Evolutionary conservation across 371 early-diverging fungal species (phyloP).

Genomic region (Syncephalis fuscata): DNA sequence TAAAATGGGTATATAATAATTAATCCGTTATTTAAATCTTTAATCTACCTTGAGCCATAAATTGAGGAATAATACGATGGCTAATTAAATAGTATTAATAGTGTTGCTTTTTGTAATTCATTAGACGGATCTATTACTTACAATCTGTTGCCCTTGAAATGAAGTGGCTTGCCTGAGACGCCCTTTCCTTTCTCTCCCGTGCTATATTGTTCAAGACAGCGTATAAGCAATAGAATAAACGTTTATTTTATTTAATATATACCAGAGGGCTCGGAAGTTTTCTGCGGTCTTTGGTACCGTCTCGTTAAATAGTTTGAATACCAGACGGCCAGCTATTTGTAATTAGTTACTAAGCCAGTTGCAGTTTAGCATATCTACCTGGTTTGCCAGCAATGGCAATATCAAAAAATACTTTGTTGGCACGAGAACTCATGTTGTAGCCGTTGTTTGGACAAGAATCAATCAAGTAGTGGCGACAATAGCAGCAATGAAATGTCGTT

Average conservation of each 20-base stretch:
- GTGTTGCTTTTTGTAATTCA: neutral
- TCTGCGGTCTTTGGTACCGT: conserved; percentile 85
- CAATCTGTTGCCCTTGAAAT: conserved; percentile 76
- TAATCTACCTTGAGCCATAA: conserved; percentile 99
- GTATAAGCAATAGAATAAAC: neutral
- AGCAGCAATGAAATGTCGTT: too few relatives aligned
- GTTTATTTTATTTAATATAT: neutral
- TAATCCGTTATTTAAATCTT: conserved; percentile 1
- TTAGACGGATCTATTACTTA: conserved; percentile 14
- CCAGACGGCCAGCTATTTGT: conserved; percentile 25
- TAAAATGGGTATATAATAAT: too few relatives aligned
- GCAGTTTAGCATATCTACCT: conserved; percentile 3
- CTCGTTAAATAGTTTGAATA: conserved; percentile 64
- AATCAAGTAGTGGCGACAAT: too few relatives aligned
- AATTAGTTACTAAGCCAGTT: too few relatives aligned
- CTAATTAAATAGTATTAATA: conserved; percentile 9
- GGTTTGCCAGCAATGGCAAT: conserved; percentile 55
- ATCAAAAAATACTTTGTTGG: conserved; percentile 40
- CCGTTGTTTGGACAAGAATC: too few relatives aligned
- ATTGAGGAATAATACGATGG: conserved; percentile 88
- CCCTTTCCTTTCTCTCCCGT: conserved; percentile 64
- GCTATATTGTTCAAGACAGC: conserved; percentile 1
- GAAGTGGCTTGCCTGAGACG: conserved; percentile 33
- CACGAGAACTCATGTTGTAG: too few relatives aligned
- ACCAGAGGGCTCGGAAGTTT: conserved; percentile 82